A percentile compares a stretch with the other conserved stretches of the same genome.
phyloP scores from a whole-genome alignment of 139 green algal species.

The Chlamydomonas urium region DNA sequence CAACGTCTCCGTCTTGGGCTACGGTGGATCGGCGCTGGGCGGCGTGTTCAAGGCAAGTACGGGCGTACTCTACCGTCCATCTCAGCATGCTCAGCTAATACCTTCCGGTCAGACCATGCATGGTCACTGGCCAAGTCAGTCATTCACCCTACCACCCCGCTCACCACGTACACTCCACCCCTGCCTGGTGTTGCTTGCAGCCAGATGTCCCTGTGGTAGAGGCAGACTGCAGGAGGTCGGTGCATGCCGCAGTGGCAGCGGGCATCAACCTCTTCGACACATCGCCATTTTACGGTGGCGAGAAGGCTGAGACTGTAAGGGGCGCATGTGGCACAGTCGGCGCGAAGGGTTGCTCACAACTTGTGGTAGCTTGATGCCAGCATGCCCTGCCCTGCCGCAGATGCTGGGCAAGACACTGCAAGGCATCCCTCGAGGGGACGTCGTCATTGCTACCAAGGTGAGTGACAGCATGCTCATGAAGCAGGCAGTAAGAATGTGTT shows the following conservation, averaged over 20 bases:
- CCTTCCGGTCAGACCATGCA: too few relatives aligned
- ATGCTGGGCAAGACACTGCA: constrained; percentile 71
- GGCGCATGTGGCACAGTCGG: constrained; percentile 1
- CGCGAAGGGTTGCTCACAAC: background rate
- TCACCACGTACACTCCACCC: background rate
- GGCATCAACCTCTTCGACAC: constrained; percentile 98
- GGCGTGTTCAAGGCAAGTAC: constrained; percentile 75
- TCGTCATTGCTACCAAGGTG: constrained; percentile 85
- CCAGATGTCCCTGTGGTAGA: constrained; percentile 16
- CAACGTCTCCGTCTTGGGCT: constrained; percentile 82
- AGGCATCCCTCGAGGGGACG: constrained; percentile 69
- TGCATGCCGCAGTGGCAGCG: constrained; percentile 73
- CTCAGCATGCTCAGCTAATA: too few relatives aligned
- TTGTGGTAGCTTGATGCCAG: background rate
- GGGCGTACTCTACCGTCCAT: too few relatives aligned
- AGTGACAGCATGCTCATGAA: too few relatives aligned
- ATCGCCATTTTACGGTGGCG: constrained; percentile 88
- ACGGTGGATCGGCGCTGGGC: constrained; percentile 87
- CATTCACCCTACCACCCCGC: background rate
- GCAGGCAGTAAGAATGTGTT: too few relatives aligned
- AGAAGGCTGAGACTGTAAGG: constrained; percentile 73
- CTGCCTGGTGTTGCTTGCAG: constrained; percentile 7
- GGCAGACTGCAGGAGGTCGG: constrained; percentile 37
- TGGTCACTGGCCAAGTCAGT: too few relatives aligned
- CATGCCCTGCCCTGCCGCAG: constrained; percentile 29